Percentiles rank a stretch among this genome's conserved stretches.
phyloP scores from a whole-genome alignment of 1,284 basidiomycete species.

The Trichosporon sp. region DNA sequence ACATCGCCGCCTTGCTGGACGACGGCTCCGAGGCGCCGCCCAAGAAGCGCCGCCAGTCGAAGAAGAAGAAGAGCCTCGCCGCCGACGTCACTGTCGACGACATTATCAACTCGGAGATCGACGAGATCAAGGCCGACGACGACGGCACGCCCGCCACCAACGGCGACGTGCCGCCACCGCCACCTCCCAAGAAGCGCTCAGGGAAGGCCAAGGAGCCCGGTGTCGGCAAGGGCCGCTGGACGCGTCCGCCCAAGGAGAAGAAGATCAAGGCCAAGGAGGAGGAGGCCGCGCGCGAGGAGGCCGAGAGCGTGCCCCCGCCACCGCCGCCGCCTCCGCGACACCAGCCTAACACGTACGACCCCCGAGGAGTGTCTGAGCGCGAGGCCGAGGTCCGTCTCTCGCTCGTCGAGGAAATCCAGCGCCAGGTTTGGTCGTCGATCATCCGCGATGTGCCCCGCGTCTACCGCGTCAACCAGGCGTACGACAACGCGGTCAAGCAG shows the following conservation, averaged over 20 bases:
- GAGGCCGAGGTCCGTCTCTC: slow-evolving; percentile 38
- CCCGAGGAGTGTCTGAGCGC: slow-evolving; percentile 36
- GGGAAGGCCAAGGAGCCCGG: slow-evolving; percentile 37
- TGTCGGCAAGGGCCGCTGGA: slow-evolving; percentile 40
- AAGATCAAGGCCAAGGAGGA: slow-evolving; percentile 26
- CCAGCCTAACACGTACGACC: slow-evolving; percentile 35
- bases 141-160: slow-evolving; percentile 19
- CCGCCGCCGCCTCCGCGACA: slow-evolving; percentile 5
- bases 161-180: slow-evolving; percentile 15
- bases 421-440: slow-evolving; percentile 80
- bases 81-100: slow-evolving; percentile 15
- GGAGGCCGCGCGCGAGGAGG: slow-evolving; percentile 14
- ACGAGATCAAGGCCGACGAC: slow-evolving; percentile 13
- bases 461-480: slow-evolving; percentile 65
- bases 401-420: slow-evolving; percentile 70
- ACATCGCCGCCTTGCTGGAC: slow-evolving; percentile 36
- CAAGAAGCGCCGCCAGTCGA: slow-evolving; percentile 13
- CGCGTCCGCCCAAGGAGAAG: slow-evolving; percentile 34
- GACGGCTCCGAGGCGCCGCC: slow-evolving; percentile 15
- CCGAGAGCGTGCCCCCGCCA: slow-evolving; percentile 6
- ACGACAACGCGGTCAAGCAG: slow-evolving; percentile 61
- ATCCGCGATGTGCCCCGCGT: slow-evolving; percentile 78
- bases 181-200: slow-evolving; percentile 21
- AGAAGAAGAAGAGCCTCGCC: slow-evolving; percentile 18
- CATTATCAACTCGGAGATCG: slow-evolving; percentile 15